Base-by-base conservation (phyloP, 1,284 basidiomycete genomes). In the Sphaerobolus stellatus region DNA sequence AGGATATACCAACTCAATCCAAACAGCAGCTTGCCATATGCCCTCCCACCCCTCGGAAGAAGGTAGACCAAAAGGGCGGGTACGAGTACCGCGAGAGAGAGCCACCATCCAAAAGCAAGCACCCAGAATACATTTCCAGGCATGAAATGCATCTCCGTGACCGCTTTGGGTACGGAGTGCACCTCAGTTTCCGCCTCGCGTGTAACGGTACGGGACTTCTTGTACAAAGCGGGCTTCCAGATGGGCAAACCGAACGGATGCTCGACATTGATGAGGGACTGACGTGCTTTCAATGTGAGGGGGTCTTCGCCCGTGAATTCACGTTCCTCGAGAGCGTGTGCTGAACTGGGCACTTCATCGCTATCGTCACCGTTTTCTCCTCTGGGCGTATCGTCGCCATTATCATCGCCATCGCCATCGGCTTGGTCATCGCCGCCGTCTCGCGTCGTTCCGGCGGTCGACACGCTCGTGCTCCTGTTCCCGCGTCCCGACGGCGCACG, bases 191-290 rank as follows among this genome's bases (percentile, higher is more conserved):
- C 97, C 38, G 97, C 97, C 70, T 94, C 88, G 54, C 95, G 90
- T 41, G 96, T 98, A 61, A 99, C 92, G 2, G 95, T 94, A 46
- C 97, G 88, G 27, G 91, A 92, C 71, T 99, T 99, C 74, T 97
- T 96, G 84, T 99, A 99, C 51, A 99, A 73, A 0, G 97, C 97
- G 13, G 97, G 97, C 72, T 99, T 99, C 97, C 97, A 99, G 68
- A 99, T 98, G 44, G 94, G 97, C 61, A 99, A 80, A 78, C 97
- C 97, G 71, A 99, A 99, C 6, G 97, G 97, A 71, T 99, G 97
- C 69, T 98, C 94, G 68, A 98, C 94, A 73, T 99, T 99, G 71
- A 99, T 97, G 62, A 96, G 89, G 44, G 97, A 98, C 70, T 99
- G 97, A 28, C 97, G 86, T 64, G 98, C 95, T 72, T 91, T 94